These are phyloP conservation scores for Cystofilobasidium capitatum DNA, from an alignment of 768 basidiomycete genomes.

Conservation along the genomic window DNA sequence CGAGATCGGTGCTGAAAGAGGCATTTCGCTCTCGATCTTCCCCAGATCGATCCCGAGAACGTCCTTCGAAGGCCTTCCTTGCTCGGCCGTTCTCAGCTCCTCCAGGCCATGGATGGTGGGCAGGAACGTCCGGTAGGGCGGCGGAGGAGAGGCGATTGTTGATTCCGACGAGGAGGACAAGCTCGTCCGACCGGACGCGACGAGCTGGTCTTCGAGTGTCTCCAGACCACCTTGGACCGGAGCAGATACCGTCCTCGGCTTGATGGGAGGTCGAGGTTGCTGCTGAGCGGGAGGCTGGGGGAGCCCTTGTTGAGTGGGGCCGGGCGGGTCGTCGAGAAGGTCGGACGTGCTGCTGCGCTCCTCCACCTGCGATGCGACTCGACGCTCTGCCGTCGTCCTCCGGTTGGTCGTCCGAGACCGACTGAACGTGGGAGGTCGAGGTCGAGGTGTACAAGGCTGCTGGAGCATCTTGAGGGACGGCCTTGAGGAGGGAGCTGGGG, in stretches of 20 bases:
- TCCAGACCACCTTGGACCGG: background rate
- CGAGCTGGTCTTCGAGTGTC: background rate
- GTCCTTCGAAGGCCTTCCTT: background rate
- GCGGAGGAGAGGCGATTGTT: background rate
- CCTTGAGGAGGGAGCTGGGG: too few relatives aligned
- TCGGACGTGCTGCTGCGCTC: background rate
- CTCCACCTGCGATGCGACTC: background rate
- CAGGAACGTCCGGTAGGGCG: background rate
- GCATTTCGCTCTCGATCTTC: background rate
- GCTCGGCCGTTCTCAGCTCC: background rate
- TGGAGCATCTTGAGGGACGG: background rate
- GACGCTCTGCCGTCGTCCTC: background rate
- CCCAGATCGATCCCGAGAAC: background rate
- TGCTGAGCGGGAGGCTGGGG: background rate
- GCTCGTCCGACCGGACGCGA: background rate
- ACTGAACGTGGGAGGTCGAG: constrained; percentile 15
- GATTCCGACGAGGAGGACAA: background rate
- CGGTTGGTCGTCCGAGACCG: background rate
- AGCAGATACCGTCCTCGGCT: background rate
- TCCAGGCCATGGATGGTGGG: background rate
- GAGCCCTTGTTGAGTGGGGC: background rate
- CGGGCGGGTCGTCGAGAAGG: background rate
- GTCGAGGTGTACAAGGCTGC: constrained; percentile 14
- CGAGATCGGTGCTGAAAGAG: background rate
- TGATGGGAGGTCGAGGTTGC: background rate